Evolutionary conservation across 495 filamentous ascomycete genomes (phyloP), one percentile per base, ranked within the genome.

Genomic region (Ramalina peruviana): DNA sequence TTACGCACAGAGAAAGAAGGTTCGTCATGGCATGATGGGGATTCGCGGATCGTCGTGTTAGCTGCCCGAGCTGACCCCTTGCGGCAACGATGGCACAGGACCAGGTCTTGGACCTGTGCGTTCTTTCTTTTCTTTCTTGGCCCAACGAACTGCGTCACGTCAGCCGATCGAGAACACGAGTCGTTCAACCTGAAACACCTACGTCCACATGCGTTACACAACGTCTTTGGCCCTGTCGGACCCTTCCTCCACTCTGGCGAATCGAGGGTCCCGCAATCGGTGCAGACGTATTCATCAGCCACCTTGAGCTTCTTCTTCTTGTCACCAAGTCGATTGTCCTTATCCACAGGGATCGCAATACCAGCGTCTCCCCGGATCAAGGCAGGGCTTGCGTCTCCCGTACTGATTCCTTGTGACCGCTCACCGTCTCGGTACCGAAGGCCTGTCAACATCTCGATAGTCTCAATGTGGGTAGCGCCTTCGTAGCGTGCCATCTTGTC

Each of bases 191-290:
- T 30, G 12, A 43, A 43, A 50, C 40, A 75, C 78, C 67, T 67
- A 67, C 88, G 75, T 51, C 92, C 92, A 67, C 92, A 98, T 20
- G 92, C 92, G 71, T 98, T 98, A 67, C 92, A 98, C 40, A 98
- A 68, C 2, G 90, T 96, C 67, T 98, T 97, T 3, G 92, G 92
- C 6, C 92, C 92, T 48, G 76, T 82, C 0, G 92, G 92, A 0
- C 92, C 92, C 61, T 95, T 97, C 50, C 92, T 75, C 92, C 92
- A 98, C 69, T 98, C 92, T 0, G 92, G 92, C 15, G 86, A 93
- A 57, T 96, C 92, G 2, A 88, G 70, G 2, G 86, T 93, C 65
- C 90, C 92, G 67, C 92, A 98, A 64, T 97, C 92, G 12, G 85
- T 86, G 64, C 92, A 98, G 30, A 94, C 85, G 63, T 97, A 95